phyloP scores from a whole-genome alignment of 1,284 basidiomycete species.

The Sphaerobolus stellatus region DNA sequence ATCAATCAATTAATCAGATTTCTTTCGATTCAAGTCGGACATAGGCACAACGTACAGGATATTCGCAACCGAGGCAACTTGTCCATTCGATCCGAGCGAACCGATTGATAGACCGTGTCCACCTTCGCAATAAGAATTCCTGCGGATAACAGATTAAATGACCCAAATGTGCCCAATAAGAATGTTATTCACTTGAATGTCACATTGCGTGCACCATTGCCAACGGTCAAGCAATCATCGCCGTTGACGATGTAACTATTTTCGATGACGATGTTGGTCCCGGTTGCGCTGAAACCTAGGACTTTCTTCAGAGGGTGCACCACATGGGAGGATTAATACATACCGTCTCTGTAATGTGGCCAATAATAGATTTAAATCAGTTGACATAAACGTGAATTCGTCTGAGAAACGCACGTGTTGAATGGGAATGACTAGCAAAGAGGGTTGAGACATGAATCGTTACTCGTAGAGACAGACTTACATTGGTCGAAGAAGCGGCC shows the following conservation, averaged over 20 bases:
- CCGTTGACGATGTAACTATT: constrained; percentile 58
- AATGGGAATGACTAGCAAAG: constrained; percentile 53
- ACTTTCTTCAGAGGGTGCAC: neutral
- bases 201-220: constrained; percentile 47
- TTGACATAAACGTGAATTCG: neutral
- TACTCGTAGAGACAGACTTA: neutral
- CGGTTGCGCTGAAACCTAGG: constrained; percentile 57
- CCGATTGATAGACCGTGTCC: constrained; percentile 64
- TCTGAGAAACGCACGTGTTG: constrained; percentile 54
- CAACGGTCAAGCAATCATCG: constrained; percentile 62
- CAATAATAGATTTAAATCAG: neutral
- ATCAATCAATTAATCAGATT: neutral
- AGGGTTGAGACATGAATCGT: neutral
- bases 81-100: constrained; percentile 52
- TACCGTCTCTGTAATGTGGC: constrained; percentile 19
- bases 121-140: constrained; percentile 33
- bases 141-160: neutral
- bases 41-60: constrained; percentile 43
- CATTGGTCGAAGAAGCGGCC: constrained; percentile 44
- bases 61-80: constrained; percentile 54
- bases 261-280: constrained; percentile 56
- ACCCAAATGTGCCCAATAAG: too few species aligned
- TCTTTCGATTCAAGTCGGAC: too few species aligned
- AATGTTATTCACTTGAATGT: constrained; percentile 43
- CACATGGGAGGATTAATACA: neutral